Base-by-base conservation (phyloP, 2,329 filamentous ascomycete species). In the Colletotrichum tofieldiae region DNA sequence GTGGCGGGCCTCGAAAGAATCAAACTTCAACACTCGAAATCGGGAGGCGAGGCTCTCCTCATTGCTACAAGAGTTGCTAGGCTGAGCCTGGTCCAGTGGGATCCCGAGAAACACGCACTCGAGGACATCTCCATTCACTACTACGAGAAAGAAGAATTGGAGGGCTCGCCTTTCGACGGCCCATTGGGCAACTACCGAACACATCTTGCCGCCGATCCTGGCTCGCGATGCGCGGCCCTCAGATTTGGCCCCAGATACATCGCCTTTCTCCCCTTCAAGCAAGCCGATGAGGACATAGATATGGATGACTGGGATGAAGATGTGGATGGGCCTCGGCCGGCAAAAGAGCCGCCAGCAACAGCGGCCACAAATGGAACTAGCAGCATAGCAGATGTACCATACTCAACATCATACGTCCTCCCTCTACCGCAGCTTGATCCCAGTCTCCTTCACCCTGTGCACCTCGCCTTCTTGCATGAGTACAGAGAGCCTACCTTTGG, bases 401-500 rank as follows among this genome's bases (percentile, higher is more conserved):
- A 98, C 87, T 90, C 91, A 77, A 89, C 95, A 43, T 98, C 96
- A 69, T 99, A 98, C 85, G 96, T 98, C 75, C 89, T 99, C 75
- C 93, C 95, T 75, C 88, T 98, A 75, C 94, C 95, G 65, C 91
- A 95, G 78, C 88, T 99, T 82, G 96, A 98, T 82, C 93, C 95
- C 74, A 91, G 90, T 75, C 88, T 99, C 76, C 91, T 96, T 72
- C 93, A 98, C 82, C 95, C 96, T 60, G 91, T 98, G 78, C 94
- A 98, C 80, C 90, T 99, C 78, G 92, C 94, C 67, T 99, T 99
- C 82, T 86, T 99, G 75, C 91, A 98, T 87, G 96, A 98, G 84
- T 99, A 99, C 82, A 92, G 96, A 81, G 96, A 98, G 82, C 96
- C 96, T 16, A 99, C 96, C 0, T 98, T 99, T 84, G 96, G 96